Evolutionary conservation across 768 basidiomycete species (phyloP).

Genomic region (Tricholoma sp.): DNA sequence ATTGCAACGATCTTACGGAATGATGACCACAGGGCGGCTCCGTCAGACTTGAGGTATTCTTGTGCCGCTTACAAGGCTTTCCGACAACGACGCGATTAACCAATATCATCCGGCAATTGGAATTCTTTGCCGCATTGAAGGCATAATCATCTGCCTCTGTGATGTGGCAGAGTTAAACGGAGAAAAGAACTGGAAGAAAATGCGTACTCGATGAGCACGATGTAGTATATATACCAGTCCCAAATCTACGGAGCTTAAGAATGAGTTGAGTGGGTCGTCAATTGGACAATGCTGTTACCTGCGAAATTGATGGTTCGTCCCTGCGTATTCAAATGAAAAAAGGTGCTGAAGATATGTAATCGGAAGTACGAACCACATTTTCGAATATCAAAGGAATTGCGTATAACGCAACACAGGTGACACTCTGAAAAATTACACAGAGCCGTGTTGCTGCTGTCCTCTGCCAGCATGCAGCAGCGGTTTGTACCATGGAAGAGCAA

Average conservation of each 20-base stretch:
- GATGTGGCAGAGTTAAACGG: background rate
- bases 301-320: constrained; percentile 52
- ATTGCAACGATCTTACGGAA: constrained; percentile 35
- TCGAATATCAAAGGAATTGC: constrained; percentile 53
- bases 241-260: constrained; percentile 42
- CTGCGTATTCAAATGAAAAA: constrained; percentile 21
- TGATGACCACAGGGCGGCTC: constrained; percentile 55
- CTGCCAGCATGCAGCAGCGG: constrained; percentile 52
- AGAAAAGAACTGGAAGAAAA: background rate
- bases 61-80: constrained; percentile 43
- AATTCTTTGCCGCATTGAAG: constrained; percentile 34
- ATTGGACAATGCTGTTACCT: constrained; percentile 24
- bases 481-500: constrained; percentile 68
- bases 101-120: constrained; percentile 44
- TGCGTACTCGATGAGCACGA: constrained; percentile 59
- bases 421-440: constrained; percentile 48
- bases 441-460: constrained; percentile 39
- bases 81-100: constrained; percentile 64
- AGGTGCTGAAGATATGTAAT: background rate
- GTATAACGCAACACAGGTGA: constrained; percentile 50
- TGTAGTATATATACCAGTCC: constrained; percentile 65
- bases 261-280: background rate
- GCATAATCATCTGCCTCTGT: constrained; percentile 66
- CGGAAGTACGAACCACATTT: constrained; percentile 44
- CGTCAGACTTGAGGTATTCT: constrained; percentile 42